A percentile compares a stretch with the other conserved stretches of the same genome.
Conservation (phyloP, 345 rosid genomes). For the Carallia pectinifolia region DNA sequence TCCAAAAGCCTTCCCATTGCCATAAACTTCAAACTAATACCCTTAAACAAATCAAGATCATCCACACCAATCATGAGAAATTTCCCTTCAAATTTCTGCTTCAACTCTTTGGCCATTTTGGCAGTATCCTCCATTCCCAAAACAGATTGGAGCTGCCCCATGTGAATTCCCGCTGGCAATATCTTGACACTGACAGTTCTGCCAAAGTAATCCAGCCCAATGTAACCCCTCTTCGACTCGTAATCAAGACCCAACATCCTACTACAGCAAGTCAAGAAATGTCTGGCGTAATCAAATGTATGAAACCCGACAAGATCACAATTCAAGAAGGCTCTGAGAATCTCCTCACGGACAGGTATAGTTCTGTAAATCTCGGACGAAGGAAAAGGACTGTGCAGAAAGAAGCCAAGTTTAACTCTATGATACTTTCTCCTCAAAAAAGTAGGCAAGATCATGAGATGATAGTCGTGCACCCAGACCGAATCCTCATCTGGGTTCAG, state of each 20-base stretch:
- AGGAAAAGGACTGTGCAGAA: conserved; percentile 72
- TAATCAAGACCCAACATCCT: conserved; percentile 78
- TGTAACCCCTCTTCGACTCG: conserved; percentile 76
- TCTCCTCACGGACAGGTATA: conserved; percentile 71
- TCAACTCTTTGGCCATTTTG: conserved; percentile 50
- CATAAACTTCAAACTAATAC: conserved; percentile 64
- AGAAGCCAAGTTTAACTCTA: conserved; percentile 63
- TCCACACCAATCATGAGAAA: conserved; percentile 68
- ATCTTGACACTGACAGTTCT: conserved; percentile 77
- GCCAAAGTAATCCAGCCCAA: conserved; percentile 77
- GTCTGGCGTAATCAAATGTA: conserved; percentile 83
- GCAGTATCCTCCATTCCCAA: conserved; percentile 41
- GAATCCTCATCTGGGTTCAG: conserved; percentile 63
- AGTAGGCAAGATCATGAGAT: conserved; percentile 76
- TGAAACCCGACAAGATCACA: conserved; percentile 87
- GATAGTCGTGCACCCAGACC: conserved; percentile 88
- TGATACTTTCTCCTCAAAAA: conserved; percentile 54
- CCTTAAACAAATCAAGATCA: conserved; percentile 81
- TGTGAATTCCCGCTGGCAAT: conserved; percentile 70
- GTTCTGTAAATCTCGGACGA: conserved; percentile 72
- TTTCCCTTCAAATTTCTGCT: conserved; percentile 48
- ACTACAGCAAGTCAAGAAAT: conserved; percentile 79
- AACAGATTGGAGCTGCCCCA: conserved; percentile 59
- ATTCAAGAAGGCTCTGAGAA: conserved; percentile 62
- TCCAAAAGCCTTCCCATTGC: conserved; percentile 70